Conservation (phyloP, 108 stramenopile genomes). For the Phaeodactylum tricornutum region DNA sequence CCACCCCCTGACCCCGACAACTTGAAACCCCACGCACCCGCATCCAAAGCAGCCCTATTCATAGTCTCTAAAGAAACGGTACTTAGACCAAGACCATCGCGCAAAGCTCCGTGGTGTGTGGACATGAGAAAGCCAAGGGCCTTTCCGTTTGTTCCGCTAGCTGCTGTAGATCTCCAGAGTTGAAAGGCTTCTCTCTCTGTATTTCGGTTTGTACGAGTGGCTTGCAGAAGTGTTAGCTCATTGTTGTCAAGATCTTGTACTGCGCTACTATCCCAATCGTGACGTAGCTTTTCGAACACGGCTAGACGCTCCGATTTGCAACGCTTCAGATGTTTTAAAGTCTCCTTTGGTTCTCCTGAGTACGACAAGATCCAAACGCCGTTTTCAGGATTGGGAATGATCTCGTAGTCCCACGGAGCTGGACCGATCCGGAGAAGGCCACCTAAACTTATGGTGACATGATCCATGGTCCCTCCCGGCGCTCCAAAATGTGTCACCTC, state of each 20-base stretch:
- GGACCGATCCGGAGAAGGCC: slow-evolving; percentile 23
- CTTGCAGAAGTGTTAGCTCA: slow-evolving; percentile 9
- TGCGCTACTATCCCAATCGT: slow-evolving; percentile 13
- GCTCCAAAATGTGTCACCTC: slow-evolving; percentile 31
- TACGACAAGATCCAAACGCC: slow-evolving; percentile 26
- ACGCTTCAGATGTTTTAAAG: slow-evolving; percentile 24
- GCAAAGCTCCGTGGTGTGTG: slow-evolving; percentile 20
- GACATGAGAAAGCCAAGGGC: slow-evolving; percentile 9
- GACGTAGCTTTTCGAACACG: slow-evolving; percentile 13
- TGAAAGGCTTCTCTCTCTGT: slow-evolving; percentile 10
- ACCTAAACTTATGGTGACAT: slow-evolving; percentile 19
- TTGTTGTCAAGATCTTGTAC: background rate
- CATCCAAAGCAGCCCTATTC: slow-evolving; percentile 16
- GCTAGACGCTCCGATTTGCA: slow-evolving; percentile 21
- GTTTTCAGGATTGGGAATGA: background rate
- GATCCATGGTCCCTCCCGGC: slow-evolving; percentile 32
- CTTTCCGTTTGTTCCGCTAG: background rate
- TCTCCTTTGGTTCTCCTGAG: slow-evolving; percentile 30
- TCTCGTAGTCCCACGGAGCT: slow-evolving; percentile 14
- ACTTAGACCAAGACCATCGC: slow-evolving; percentile 20
- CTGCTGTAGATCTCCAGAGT: slow-evolving; percentile 10
- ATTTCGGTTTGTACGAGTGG: slow-evolving; percentile 24
- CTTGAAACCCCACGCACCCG: slow-evolving; percentile 35
- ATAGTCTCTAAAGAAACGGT: slow-evolving; percentile 21
- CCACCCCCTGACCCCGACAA: slow-evolving; percentile 30